Evolutionary conservation across 495 filamentous ascomycete species (phyloP).

Genomic region (Talaromyces borbonicus): DNA sequence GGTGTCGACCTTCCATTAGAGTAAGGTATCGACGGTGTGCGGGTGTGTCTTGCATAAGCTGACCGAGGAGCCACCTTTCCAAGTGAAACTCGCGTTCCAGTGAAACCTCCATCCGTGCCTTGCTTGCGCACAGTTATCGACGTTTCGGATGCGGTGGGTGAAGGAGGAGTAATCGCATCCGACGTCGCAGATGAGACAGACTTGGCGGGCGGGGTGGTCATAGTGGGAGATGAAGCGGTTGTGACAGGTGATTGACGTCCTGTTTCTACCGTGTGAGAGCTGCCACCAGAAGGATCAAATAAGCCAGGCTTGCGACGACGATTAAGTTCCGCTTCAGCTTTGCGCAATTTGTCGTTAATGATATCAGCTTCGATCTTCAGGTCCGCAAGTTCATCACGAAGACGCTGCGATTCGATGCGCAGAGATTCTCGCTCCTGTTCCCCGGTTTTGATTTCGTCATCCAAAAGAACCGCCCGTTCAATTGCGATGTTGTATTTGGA

Average conservation of each 20-base stretch:
- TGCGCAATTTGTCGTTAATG: conserved; percentile 78
- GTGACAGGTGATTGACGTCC: conserved; percentile 48
- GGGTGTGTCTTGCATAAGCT: conserved; percentile 28
- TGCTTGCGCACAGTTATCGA: conserved; percentile 35
- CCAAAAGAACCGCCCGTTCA: conserved; percentile 82
- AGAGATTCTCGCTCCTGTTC: conserved; percentile 84
- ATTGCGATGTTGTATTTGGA: conserved; percentile 93
- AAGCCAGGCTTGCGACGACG: conserved; percentile 43
- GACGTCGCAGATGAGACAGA: conserved; percentile 58
- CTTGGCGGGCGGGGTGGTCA: conserved; percentile 62
- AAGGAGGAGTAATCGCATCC: conserved; percentile 63
- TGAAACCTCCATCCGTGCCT: conserved; percentile 8
- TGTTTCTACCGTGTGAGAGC: conserved; percentile 42
- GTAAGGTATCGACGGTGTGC: conserved; percentile 43
- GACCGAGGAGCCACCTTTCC: conserved; percentile 24
- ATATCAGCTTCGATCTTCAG: conserved; percentile 93
- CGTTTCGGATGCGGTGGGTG: conserved; percentile 47
- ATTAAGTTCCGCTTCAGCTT: conserved; percentile 46
- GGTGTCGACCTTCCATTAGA: conserved; percentile 32
- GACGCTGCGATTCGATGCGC: conserved; percentile 77
- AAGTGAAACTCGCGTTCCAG: conserved; percentile 30
- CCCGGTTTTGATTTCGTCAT: conserved; percentile 82
- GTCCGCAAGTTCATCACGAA: conserved; percentile 85
- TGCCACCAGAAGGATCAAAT: conserved; percentile 33
- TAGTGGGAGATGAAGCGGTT: conserved; percentile 61